phyloP scores from a whole-genome alignment of 352 stramenopile species.

The Globisporangium abappressorium region DNA sequence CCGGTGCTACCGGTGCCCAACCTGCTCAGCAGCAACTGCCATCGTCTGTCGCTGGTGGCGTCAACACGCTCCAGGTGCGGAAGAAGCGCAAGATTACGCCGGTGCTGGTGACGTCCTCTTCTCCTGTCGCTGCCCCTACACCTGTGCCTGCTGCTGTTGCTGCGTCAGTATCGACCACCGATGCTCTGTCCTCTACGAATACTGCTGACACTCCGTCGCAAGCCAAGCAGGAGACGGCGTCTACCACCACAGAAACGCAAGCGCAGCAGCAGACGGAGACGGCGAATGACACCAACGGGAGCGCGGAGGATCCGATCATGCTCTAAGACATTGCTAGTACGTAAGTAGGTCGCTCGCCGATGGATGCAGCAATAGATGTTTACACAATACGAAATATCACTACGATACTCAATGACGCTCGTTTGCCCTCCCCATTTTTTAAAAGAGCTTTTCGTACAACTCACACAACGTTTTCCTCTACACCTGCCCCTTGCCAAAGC shows the following conservation, averaged over 20 bases:
- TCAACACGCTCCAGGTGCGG: conserved; percentile 76
- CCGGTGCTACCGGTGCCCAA: neutral
- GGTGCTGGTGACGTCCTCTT: conserved; percentile 25
- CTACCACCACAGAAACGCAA: neutral
- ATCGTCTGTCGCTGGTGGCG: conserved; percentile 9
- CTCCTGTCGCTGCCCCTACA: neutral
- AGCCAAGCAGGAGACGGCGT: neutral
- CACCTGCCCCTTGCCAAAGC: conserved; percentile 47
- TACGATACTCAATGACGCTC: neutral
- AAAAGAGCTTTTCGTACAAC: neutral
- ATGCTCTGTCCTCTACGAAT: neutral
- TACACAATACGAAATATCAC: neutral
- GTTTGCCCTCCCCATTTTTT: neutral
- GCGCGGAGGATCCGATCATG: conserved; percentile 2
- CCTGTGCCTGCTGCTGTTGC: neutral
- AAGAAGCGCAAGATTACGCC: conserved; percentile 83
- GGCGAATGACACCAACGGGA: neutral
- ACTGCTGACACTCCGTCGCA: neutral
- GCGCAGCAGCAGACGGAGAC: neutral
- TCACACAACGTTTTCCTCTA: conserved; percentile 14
- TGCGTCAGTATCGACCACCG: neutral
- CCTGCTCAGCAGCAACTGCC: conserved; percentile 10
- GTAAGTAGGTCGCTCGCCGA: neutral
- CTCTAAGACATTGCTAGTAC: conserved; percentile 3
- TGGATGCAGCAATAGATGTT: conserved; percentile 1